A percentile compares a stretch with the other conserved stretches of the same genome.
Conservation (phyloP, 164 flowering plant genomes). For the Aristolochia californica region DNA sequence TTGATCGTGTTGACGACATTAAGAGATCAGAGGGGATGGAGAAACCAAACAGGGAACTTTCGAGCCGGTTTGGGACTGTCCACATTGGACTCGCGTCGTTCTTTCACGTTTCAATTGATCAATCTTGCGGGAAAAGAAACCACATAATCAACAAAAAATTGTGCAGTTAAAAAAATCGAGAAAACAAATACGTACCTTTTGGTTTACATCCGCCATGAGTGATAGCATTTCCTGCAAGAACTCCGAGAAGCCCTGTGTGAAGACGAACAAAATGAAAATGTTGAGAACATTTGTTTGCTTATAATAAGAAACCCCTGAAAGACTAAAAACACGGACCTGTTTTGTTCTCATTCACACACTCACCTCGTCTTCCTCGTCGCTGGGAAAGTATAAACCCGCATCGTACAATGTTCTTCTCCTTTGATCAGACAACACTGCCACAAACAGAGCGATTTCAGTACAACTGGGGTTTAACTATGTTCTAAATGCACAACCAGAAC, state of each 20-base stretch:
- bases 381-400: slow-evolving; percentile 49
- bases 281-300: too few relatives aligned
- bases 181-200: slow-evolving; percentile 26
- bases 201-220: slow-evolving; percentile 29
- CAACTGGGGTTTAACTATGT: neutral
- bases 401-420: slow-evolving; percentile 61
- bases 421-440: slow-evolving; percentile 58
- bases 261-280: neutral
- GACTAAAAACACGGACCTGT: too few relatives aligned
- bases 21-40: too few relatives aligned
- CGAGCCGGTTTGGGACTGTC: too few relatives aligned
- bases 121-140: too few relatives aligned
- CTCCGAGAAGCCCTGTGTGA: slow-evolving; percentile 43
- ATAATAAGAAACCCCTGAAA: neutral
- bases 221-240: slow-evolving; percentile 48
- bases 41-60: too few relatives aligned
- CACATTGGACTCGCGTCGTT: too few relatives aligned
- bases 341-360: neutral
- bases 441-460: neutral
- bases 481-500: neutral
- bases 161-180: too few relatives aligned
- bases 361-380: slow-evolving; percentile 55
- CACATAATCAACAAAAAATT: too few relatives aligned
- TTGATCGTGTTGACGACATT: too few relatives aligned
- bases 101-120: too few relatives aligned